These are phyloP conservation scores for Pseudopyrenochaeta lycopersici DNA, from an alignment of 2,329 filamentous ascomycete species.

Conservation along the genomic window DNA sequence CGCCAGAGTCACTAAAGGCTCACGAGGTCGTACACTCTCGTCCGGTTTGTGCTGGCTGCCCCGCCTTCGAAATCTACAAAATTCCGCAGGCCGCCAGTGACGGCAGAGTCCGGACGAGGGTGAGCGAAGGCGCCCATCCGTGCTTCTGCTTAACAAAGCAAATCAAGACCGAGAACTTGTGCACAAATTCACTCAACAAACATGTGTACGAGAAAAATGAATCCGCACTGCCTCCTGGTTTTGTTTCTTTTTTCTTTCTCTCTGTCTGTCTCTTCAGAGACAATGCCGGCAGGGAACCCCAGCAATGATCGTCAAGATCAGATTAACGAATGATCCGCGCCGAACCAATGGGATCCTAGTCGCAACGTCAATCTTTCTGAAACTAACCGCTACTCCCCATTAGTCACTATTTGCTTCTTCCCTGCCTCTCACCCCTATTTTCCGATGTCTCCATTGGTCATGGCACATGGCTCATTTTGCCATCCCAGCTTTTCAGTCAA, in stretches of 20 bases:
- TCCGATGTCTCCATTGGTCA: slow-evolving; percentile 20
- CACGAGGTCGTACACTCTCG: slow-evolving; percentile 20
- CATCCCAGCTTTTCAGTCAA: slow-evolving; percentile 12
- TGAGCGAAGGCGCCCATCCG: slow-evolving; percentile 20
- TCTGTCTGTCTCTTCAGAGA: no score
- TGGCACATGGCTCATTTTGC: slow-evolving; percentile 19
- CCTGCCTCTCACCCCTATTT: slow-evolving; percentile 21
- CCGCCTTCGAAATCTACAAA: slow-evolving; percentile 22
- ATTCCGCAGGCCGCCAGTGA: slow-evolving; percentile 16
- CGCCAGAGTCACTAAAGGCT: slow-evolving; percentile 26
- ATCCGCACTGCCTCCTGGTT: slow-evolving; percentile 10
- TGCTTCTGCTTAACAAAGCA: slow-evolving; percentile 2
- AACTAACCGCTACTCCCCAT: slow-evolving; percentile 36
- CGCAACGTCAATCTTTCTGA: slow-evolving; percentile 28
- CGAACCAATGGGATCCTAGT: slow-evolving; percentile 36
- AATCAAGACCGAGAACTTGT: background rate
- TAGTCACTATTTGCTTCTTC: slow-evolving; percentile 24
- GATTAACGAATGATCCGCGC: slow-evolving; percentile 47
- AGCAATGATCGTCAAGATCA: slow-evolving; percentile 40
- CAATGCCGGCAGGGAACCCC: slow-evolving; percentile 33
- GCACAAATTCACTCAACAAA: background rate
- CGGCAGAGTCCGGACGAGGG: slow-evolving; percentile 21
- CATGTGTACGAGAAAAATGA: no score
- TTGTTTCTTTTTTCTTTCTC: slow-evolving; percentile 10
- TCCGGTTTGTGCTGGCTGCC: slow-evolving; percentile 18